These are phyloP conservation scores for Pythium aristosporum DNA, from an alignment of 352 stramenopile genomes.

Conservation along the genomic window DNA sequence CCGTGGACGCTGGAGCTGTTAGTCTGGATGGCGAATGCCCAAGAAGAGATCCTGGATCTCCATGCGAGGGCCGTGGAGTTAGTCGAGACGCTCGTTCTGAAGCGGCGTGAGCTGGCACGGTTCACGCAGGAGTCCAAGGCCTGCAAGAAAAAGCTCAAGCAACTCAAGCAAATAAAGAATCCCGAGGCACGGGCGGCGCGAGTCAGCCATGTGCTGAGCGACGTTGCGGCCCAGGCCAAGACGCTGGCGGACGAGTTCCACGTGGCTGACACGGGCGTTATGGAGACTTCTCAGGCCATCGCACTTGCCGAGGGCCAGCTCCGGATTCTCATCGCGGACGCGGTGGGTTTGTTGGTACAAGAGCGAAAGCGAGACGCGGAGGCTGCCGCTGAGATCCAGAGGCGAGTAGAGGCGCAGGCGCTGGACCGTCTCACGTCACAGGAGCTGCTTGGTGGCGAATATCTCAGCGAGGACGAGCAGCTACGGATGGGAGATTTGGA, in stretches of 20 bases:
- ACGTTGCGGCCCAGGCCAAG: slow-evolving; percentile 36
- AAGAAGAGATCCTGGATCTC: slow-evolving; percentile 55
- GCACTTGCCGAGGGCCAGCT: slow-evolving; percentile 47
- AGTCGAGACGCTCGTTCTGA: slow-evolving; percentile 37
- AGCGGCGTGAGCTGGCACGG: slow-evolving; percentile 36
- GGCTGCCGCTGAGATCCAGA: slow-evolving; percentile 12
- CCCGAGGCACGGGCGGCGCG: slow-evolving; percentile 6
- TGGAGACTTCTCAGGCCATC: slow-evolving; percentile 36
- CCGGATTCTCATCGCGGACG: slow-evolving; percentile 44
- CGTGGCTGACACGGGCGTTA: slow-evolving; percentile 37
- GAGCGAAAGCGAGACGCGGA: slow-evolving; percentile 23
- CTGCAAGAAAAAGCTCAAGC: slow-evolving; percentile 45
- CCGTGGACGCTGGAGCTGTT: slow-evolving; percentile 76
- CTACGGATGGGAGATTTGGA: slow-evolving; percentile 38
- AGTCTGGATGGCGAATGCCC: slow-evolving; percentile 49
- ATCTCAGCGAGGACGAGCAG: slow-evolving; percentile 33
- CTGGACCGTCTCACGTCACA: slow-evolving; percentile 30
- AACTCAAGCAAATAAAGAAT: slow-evolving; percentile 26
- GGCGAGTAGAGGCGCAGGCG: slow-evolving; percentile 33
- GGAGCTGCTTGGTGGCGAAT: slow-evolving; percentile 31
- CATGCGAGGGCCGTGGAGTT: slow-evolving; percentile 38
- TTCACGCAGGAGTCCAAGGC: slow-evolving; percentile 41
- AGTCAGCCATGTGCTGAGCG: slow-evolving; percentile 19
- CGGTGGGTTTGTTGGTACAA: slow-evolving; percentile 36
- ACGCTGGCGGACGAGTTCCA: slow-evolving; percentile 58